A percentile compares a stretch with the other conserved stretches of the same genome.
phyloP scores from a whole-genome alignment of 164 flowering plant genomes.

The Chloranthus sessilifolius region DNA sequence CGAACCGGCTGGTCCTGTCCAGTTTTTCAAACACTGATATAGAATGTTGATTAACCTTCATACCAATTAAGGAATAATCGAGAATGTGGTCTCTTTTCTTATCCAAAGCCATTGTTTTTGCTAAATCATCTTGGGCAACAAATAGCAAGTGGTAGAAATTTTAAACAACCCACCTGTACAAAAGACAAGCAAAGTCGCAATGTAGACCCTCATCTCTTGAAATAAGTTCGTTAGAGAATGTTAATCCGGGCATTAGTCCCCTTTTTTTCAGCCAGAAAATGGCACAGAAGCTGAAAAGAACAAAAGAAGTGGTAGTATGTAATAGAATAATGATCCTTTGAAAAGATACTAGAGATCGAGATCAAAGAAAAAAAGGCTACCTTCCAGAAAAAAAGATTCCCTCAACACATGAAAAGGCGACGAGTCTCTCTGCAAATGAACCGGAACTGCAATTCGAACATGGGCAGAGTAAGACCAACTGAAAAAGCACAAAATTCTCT shows the following conservation, averaged over 20 bases:
- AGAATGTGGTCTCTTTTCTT: no score
- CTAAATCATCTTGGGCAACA: no score
- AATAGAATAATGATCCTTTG: neutral
- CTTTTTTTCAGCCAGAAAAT: slow-evolving; percentile 90
- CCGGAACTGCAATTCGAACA: slow-evolving; percentile 42
- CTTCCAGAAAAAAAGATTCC: slow-evolving; percentile 94
- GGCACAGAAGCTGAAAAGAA: slow-evolving; percentile 66
- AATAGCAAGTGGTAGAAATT: no score
- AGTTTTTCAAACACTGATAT: no score
- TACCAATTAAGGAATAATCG: no score
- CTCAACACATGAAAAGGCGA: slow-evolving; percentile 87
- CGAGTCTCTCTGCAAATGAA: slow-evolving; percentile 69
- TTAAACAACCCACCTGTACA: slow-evolving; percentile 46
- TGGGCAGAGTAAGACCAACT: slow-evolving; percentile 1
- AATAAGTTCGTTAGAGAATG: slow-evolving; percentile 85
- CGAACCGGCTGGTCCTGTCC: no score
- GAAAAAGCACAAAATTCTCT: slow-evolving; percentile 6
- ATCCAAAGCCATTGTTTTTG: no score
- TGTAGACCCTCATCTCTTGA: slow-evolving; percentile 89
- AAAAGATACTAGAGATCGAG: neutral
- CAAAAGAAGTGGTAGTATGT: neutral
- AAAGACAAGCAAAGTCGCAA: slow-evolving; percentile 83
- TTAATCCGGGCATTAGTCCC: slow-evolving; percentile 85
- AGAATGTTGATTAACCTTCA: no score
- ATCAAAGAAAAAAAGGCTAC: slow-evolving; percentile 20